Evolutionary conservation across 2,329 filamentous ascomycete genomes (phyloP).

Genomic region (Sclerotinia glacialis): DNA sequence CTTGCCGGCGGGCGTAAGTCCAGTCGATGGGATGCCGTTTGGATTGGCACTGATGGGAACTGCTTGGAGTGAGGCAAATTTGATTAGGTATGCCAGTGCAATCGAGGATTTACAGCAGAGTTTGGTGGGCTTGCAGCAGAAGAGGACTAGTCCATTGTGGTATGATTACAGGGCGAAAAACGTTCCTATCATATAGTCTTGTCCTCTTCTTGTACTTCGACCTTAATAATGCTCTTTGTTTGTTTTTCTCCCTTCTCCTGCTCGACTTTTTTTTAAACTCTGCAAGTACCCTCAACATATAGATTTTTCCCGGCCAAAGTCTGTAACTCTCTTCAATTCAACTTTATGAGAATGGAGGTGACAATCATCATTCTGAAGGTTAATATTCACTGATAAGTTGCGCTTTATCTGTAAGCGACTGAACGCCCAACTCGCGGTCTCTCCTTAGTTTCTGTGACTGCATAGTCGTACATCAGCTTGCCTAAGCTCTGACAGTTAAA

Average conservation of each 20-base stretch:
- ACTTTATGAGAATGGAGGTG: too few relatives aligned
- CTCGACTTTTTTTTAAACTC: too few relatives aligned
- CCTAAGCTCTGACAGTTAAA: too few relatives aligned
- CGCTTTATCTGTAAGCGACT: too few relatives aligned
- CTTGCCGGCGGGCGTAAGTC: slow-evolving; percentile 58
- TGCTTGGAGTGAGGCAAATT: slow-evolving; percentile 55
- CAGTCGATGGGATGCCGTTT: slow-evolving; percentile 57
- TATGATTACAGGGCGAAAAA: slow-evolving; percentile 49
- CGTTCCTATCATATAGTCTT: slow-evolving; percentile 38
- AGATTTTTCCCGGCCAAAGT: background rate
- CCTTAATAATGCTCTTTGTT: background rate
- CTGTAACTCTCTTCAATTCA: too few relatives aligned
- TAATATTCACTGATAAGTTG: too few relatives aligned
- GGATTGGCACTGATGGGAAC: slow-evolving; percentile 59
- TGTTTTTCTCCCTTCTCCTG: too few relatives aligned
- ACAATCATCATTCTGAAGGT: too few relatives aligned
- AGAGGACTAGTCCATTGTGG: slow-evolving; percentile 53
- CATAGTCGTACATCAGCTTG: too few relatives aligned
- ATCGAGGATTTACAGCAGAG: slow-evolving; percentile 55
- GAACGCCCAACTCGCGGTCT: too few relatives aligned
- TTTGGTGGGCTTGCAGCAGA: slow-evolving; percentile 42
- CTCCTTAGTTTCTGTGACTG: too few relatives aligned
- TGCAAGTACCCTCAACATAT: background rate
- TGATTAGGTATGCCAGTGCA: slow-evolving; percentile 61
- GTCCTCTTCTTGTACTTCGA: background rate